Conservation (phyloP, 2,329 filamentous ascomycete species). For the Dothideomycetidae sp. region DNA sequence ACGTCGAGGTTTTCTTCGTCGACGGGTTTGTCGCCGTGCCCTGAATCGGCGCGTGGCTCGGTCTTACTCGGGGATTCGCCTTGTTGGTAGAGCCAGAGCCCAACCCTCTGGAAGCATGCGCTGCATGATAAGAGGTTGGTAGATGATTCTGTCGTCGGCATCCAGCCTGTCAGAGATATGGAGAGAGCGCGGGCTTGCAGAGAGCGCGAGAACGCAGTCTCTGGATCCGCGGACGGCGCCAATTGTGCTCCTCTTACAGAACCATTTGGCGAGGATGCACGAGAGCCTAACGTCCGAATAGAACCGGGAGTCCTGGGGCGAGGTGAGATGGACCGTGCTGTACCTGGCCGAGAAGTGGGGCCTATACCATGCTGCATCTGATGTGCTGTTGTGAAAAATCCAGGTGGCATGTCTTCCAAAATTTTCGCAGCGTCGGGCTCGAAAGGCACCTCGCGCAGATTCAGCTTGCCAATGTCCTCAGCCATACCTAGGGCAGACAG, state of each 20-base stretch:
- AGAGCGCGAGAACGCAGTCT: constrained; percentile 11
- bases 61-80: constrained; percentile 16
- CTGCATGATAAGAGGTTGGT: constrained; percentile 66
- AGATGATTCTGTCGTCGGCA: constrained; percentile 42
- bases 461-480: constrained; percentile 14
- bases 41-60: background rate
- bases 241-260: background rate
- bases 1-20: too few species aligned
- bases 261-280: background rate
- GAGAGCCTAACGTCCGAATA: background rate
- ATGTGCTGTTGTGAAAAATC: constrained; percentile 13
- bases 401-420: constrained; percentile 17
- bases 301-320: background rate
- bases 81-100: constrained; percentile 85
- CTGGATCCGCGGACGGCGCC: background rate
- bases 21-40: background rate
- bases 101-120: constrained; percentile 75
- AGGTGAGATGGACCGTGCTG: background rate
- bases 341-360: constrained; percentile 4
- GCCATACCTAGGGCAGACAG: constrained; percentile 16
- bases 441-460: constrained; percentile 12
- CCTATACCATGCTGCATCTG: background rate
- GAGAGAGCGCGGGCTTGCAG: constrained; percentile 16
- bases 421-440: constrained; percentile 15
- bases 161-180: constrained; percentile 34